Base-by-base conservation (phyloP, 768 basidiomycete species). In the Mycena indigotica region DNA sequence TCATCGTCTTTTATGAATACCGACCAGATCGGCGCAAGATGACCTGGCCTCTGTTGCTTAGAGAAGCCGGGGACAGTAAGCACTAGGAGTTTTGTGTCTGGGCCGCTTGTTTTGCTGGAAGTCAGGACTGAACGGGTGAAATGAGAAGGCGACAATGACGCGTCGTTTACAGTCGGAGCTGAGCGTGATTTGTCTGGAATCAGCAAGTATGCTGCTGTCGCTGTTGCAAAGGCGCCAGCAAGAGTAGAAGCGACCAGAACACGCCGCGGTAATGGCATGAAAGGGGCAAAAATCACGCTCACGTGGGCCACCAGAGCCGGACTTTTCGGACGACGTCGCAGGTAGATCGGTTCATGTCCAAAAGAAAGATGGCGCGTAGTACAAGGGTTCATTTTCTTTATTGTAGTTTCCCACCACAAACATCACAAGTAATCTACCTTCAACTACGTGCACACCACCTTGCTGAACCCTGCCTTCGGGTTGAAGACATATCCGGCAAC, bases 1-100 rank as follows among this genome's bases (percentile, higher is more conserved):
- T 93, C 92, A 61, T 88, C 87, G 67, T 94, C 90, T 68, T 93
- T 94, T 68, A 93, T 77, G 69, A 80, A 93, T 13, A 94, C 74
- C 35, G 89, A 89, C 83, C 85, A 93, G 57, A 92, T 84, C 26
- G 80, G 83, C 58, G 58, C 59, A 54, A 74, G 76, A n/a, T n/a
- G n/a, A n/a, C n/a, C n/a, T 30, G 58, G 57, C 24, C 28, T 63
- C 55, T 40, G 68, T 56, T 54, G 65, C 44, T 17, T 58, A 53
- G 49, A 71, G 75, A 53, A 81, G 63, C 3, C 78, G 64, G 87
- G 83, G 8, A 91, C 67, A 3, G 76, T 74, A 46, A 93, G 72
- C 13, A 84, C 84, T 19, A 93, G 71, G 8, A 93, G 71, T 59
- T 86, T 89, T 12, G 87, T 83, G 65, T 84, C 73, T 10, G 82